These are phyloP conservation scores for Diplodia scrobiculata DNA, from an alignment of 2,329 filamentous ascomycete species.

Conservation along the genomic window DNA sequence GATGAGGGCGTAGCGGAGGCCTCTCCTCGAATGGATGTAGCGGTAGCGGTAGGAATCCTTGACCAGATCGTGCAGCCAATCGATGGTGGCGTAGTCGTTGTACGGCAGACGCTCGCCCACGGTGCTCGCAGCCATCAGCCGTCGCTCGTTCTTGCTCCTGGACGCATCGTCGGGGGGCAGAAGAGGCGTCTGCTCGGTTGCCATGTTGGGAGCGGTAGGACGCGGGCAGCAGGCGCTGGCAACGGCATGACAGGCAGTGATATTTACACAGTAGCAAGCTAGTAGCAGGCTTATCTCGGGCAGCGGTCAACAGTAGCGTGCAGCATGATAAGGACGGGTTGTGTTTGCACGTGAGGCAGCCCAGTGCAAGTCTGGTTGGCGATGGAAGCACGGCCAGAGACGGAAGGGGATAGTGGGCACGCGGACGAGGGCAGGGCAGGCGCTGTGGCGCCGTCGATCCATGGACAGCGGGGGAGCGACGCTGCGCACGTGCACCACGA, in stretches of 20 bases:
- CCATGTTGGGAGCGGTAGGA: slow-evolving; percentile 28
- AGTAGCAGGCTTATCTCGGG: neutral
- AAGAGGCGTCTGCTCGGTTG: slow-evolving; percentile 43
- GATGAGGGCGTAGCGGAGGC: slow-evolving; percentile 47
- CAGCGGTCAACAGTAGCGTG: slow-evolving; percentile 2
- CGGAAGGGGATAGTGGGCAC: slow-evolving; percentile 1
- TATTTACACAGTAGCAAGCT: neutral
- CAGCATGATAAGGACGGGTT: slow-evolving; percentile 4
- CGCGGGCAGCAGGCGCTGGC: neutral
- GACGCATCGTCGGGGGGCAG: slow-evolving; percentile 46
- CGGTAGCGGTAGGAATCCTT: slow-evolving; percentile 60
- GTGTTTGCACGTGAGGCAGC: neutral
- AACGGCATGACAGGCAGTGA: slow-evolving; percentile 4
- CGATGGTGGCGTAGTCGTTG: slow-evolving; percentile 64
- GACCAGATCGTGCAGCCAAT: slow-evolving; percentile 64
- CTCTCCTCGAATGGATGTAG: slow-evolving; percentile 48
- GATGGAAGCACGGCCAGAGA: neutral
- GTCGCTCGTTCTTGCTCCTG: slow-evolving; percentile 53
- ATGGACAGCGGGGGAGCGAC: neutral
- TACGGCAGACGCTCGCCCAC: slow-evolving; percentile 61
- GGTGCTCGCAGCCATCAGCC: slow-evolving; percentile 49
- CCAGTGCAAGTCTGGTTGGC: neutral
- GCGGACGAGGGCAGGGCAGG: neutral
- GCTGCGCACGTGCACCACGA: neutral
- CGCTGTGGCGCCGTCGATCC: slow-evolving; percentile 1